Base-by-base conservation (phyloP, 495 filamentous ascomycete species). In the Podospora anserina region DNA sequence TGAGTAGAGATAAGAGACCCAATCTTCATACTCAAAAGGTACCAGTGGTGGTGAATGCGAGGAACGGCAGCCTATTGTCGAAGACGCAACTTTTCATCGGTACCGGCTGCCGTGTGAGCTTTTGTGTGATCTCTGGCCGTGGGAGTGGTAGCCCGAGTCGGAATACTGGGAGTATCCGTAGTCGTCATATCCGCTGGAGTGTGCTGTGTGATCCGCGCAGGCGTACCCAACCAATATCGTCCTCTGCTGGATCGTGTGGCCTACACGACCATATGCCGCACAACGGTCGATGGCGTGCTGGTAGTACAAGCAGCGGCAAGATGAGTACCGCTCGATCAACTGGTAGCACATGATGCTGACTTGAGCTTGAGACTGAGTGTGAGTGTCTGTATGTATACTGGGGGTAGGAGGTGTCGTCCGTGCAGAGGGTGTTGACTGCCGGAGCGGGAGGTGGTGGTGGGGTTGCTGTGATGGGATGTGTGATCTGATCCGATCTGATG, bases 301-400 rank as follows among this genome's bases (percentile, higher is more conserved):
- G 84, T 92, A 91, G 84, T 95, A 95, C 74, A 92, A 81, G 78
- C 92, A 96, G 68, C 88, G 83, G 87, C 92, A 96, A 66, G 88
- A 92, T 15, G 92, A 88, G 82, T 91, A 95, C 49, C 89, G 88
- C 76, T 93, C 91, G 69, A 91, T 81, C 70, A 94, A 75, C 76
- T 90, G 87, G 76, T 89, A 90, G 78, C 91, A 94, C 91, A 94
- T 94, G 68, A 9, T 49, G 39, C 39, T 73, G 74, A 64, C 61
- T 55, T 4, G 30, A 32, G 53, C 34, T 55, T 34, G 15, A 53
- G 11, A 57, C 39, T 49, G 13, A 11, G 9, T 49, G 15, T 49
- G 39, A 49, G 39, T 32, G 30, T 49, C 9, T 49, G 19, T 67
- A 34, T 70, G 20, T 20, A 55, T 23, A 1, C 1, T 23, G 23